Percentiles rank a stretch among this genome's conserved stretches.
Evolutionary conservation across 148 eudicot genomes (phyloP).

Genomic region (Beta vulgaris): DNA sequence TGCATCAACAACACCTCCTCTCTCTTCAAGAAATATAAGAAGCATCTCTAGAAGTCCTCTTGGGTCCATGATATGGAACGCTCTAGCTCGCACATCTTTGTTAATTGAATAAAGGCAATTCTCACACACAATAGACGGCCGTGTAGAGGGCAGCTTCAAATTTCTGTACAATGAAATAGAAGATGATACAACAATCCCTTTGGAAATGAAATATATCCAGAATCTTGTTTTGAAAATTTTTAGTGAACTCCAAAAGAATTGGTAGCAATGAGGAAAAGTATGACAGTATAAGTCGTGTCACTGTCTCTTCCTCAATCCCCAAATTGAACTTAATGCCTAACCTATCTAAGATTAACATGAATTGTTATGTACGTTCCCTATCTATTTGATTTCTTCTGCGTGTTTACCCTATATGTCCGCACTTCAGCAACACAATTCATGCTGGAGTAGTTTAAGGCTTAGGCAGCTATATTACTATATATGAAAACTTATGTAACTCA

Average conservation of each 20-base stretch:
- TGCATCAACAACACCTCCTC: slow-evolving; percentile 35
- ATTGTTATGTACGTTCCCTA: not conserved
- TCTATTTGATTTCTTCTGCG: not conserved
- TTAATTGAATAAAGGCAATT: slow-evolving; percentile 76
- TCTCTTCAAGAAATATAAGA: slow-evolving; percentile 82
- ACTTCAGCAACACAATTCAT: no score
- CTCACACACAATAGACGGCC: slow-evolving; percentile 89
- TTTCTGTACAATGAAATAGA: slow-evolving; percentile 43
- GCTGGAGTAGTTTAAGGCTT: no score
- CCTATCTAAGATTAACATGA: not conserved
- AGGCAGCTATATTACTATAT: no score
- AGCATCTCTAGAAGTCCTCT: slow-evolving; percentile 78
- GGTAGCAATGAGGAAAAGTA: not conserved
- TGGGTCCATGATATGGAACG: slow-evolving; percentile 90
- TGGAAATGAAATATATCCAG: not conserved
- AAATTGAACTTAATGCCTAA: not conserved
- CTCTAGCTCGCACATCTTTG: slow-evolving; percentile 71
- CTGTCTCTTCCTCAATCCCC: not conserved
- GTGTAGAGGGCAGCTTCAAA: slow-evolving; percentile 84
- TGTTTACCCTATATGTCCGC: not conserved
- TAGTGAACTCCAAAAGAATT: not conserved
- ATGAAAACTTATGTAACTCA: no score
- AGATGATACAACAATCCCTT: not conserved
- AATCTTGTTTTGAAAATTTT: not conserved
- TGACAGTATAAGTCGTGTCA: no score